A percentile compares a stretch with the other conserved stretches of the same genome.
Conservation (phyloP, 116 monocot species). For the Dioscorea cayenensis region DNA sequence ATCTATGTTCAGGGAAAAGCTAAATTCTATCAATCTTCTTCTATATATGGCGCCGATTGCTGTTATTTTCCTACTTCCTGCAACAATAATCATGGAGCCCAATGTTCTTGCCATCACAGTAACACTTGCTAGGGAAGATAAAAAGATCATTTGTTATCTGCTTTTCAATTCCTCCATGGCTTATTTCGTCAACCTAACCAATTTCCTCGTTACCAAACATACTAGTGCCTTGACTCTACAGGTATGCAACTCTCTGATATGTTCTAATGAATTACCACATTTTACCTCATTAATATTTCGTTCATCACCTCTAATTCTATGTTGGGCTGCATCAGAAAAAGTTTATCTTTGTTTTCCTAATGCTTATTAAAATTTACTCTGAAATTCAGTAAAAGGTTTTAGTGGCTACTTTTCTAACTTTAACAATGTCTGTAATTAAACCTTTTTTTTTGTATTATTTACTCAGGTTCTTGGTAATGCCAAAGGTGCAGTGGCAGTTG, state of each 20-base stretch:
- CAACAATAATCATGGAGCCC: constrained; percentile 70
- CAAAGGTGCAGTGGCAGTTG: constrained; percentile 80
- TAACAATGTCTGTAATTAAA: background rate
- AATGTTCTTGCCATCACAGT: constrained; percentile 81
- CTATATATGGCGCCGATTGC: constrained; percentile 94
- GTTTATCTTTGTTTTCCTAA: no score
- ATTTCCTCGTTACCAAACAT: constrained; percentile 96
- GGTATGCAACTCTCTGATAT: constrained; percentile 32
- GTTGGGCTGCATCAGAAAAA: no score
- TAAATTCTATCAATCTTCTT: constrained; percentile 95
- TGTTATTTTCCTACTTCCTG: constrained; percentile 73
- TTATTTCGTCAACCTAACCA: constrained; percentile 91
- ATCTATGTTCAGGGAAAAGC: constrained; percentile 62
- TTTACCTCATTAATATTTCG: no score
- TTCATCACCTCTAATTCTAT: no score
- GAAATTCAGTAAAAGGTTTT: no score
- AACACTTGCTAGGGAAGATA: constrained; percentile 84
- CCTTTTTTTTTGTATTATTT: background rate
- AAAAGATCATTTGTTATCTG: constrained; percentile 79
- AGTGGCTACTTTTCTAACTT: background rate
- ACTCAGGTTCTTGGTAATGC: constrained; percentile 76
- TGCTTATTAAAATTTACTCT: no score
- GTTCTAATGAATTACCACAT: background rate
- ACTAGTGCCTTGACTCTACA: constrained; percentile 93
- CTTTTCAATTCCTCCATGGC: constrained; percentile 86